Base-by-base conservation (phyloP, 176 grass and related monocot genomes). In the Rhynchospora tenuis region DNA sequence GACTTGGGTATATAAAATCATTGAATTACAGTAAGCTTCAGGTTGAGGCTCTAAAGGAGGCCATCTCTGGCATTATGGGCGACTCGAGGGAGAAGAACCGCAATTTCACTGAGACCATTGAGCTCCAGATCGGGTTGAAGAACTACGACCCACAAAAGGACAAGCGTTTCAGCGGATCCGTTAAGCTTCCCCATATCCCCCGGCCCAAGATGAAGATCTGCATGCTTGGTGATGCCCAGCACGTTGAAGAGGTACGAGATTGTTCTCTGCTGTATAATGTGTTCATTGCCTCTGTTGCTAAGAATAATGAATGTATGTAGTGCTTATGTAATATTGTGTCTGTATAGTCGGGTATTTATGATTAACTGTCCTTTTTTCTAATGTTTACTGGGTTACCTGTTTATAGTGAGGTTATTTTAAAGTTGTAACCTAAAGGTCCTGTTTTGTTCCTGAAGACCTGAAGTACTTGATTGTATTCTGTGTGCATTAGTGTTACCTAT, bases 161-260 rank as follows among this genome's bases (percentile, higher is more conserved):
- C 83, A 94, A 94, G 80, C 92, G 90, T 81, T 94, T 94, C 78
- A 91, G 90, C 19, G 92, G 92, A 50, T 89, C 92, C 4, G 92
- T 91, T 43, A 94, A 92, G 85, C 88, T 94, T 59, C 89, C 89
- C 33, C 92, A 94, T 58, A 92, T 94, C 61, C 92, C 92, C 55
- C 90, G 92, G 2, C 92, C 92, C 0, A 94, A 94, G 82, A 93
- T 90, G 91, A 93, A 89, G 92, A 86, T 94, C 52, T 94, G 90
- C 85, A 94, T 94, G 92, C 92, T 94, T 82, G 92, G 92, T 65
- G 92, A 94, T 74, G 92, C 92, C 5, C 90, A 92, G 62, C 92
- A 94, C 7, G 90, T 94, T 0, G 90, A 90, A 54, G 90, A 94
- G 92, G 92, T 94, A 90, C 73, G 57, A 1, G 5, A 72, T 27